Evolutionary conservation across 139 green algal species (phyloP).

Genomic region (Chlamydomonas eustigma): DNA sequence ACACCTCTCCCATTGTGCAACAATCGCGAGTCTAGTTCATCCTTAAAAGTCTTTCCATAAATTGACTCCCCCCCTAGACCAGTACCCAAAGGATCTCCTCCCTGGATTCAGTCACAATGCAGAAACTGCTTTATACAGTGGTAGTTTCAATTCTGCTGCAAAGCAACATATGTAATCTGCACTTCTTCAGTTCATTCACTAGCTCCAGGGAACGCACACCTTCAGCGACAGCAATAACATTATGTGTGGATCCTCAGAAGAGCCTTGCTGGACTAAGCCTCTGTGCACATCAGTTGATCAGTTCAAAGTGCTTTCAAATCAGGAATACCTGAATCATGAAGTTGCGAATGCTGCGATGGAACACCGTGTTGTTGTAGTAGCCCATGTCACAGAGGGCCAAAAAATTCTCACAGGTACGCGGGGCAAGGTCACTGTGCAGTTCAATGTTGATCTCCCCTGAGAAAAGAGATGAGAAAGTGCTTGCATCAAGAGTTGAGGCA

Average conservation of each 20-base stretch:
- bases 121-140: too few species aligned
- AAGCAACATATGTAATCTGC: too few species aligned
- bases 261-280: too few species aligned
- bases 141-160: too few species aligned
- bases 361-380: slow-evolving; percentile 87
- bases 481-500: too few species aligned
- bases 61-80: slow-evolving; percentile 90
- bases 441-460: slow-evolving; percentile 89
- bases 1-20: slow-evolving; percentile 75
- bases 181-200: too few species aligned
- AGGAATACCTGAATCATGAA: slow-evolving; percentile 92
- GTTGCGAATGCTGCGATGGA: slow-evolving; percentile 92
- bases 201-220: too few species aligned
- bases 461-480: too few species aligned
- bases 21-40: slow-evolving; percentile 69
- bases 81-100: slow-evolving; percentile 93
- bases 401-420: slow-evolving; percentile 95
- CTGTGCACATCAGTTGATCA: too few species aligned
- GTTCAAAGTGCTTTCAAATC: too few species aligned
- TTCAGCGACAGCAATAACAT: too few species aligned
- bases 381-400: slow-evolving; percentile 75
- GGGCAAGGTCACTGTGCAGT: slow-evolving; percentile 84
- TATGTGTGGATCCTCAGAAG: too few species aligned
- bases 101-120: slow-evolving; percentile 64
- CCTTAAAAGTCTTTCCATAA: slow-evolving; percentile 76